Conservation (phyloP, 2,329 filamentous ascomycete genomes). For the Fusarium domesticum region DNA sequence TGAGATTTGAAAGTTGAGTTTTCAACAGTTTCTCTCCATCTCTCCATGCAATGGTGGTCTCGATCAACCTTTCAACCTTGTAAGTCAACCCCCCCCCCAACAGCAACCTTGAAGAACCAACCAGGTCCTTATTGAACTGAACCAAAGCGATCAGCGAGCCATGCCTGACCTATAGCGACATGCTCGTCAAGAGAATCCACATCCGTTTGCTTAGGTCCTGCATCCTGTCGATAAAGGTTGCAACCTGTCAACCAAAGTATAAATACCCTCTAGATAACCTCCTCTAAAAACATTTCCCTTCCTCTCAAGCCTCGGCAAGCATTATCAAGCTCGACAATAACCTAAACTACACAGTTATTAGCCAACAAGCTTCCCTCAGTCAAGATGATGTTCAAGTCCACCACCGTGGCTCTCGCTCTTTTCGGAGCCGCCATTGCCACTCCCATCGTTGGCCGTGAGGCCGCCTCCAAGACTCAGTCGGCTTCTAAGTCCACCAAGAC, state of each 20-base stretch:
- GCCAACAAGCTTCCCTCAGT: neutral
- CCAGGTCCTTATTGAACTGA: neutral
- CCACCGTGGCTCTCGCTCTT: constrained; percentile 23
- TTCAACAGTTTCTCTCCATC: too few species aligned
- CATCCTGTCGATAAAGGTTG: constrained; percentile 1
- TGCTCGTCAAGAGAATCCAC: neutral
- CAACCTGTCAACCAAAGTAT: constrained; percentile 5
- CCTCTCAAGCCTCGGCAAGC: constrained; percentile 10
- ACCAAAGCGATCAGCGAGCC: neutral
- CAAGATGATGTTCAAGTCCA: constrained; percentile 30
- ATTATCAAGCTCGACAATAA: constrained; percentile 1
- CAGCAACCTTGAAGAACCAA: neutral
- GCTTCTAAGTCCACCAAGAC: constrained; percentile 19
- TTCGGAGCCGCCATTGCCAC: constrained; percentile 28
- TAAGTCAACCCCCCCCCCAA: neutral
- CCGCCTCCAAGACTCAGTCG: constrained; percentile 21
- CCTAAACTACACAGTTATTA: constrained; percentile 5
- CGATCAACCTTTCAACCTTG: too few species aligned
- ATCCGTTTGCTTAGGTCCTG: constrained; percentile 1
- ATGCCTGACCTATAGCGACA: too few species aligned
- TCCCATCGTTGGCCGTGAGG: constrained; percentile 27
- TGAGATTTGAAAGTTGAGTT: too few species aligned
- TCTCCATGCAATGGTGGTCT: too few species aligned
- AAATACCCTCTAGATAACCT: constrained; percentile 15
- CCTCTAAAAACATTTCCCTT: constrained; percentile 6